Evolutionary conservation across 2,329 filamentous ascomycete genomes (phyloP), one percentile per base, ranked within the genome.

Genomic region (Rutstroemia sp.): DNA sequence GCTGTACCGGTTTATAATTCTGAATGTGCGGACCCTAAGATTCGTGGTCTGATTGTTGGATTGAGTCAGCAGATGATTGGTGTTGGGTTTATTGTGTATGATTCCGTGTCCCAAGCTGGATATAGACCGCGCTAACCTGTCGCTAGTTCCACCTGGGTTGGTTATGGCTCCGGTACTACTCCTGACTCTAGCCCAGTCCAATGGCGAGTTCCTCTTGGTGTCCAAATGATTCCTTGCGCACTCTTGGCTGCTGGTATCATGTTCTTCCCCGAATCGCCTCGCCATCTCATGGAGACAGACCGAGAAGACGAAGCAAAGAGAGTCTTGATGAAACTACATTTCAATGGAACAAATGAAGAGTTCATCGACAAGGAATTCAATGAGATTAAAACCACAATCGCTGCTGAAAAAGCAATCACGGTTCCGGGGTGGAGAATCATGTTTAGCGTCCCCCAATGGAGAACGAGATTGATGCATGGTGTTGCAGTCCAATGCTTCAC

Each of bases 271-370:
- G 88, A 92, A 70, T 83, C 77, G 5, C 81, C 81, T 14, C 58
- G 85, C 56, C 92, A 88, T 87, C 80, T 92, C 39, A 88, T 92
- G 65, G 86, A 87, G 63, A 79, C 90, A 62, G 82, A 82, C 57
- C 76, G 76, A n/a, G 68, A 77, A 21, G 84, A 88, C 1, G 71
- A 86, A 55, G 88, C 86, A 2, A 76, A 90, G 8, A 67, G 72
- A 48, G 87, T 84, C 0, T 77, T 92, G 0, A 87, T 86, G 0
- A 78, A 78, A 52, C 78, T 92, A 1, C 88, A 92, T 67, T 74
- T 86, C 2, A 76, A 88, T 58, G 88, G 88, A 70, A 69, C 1
- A 71, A 77, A 82, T 60, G 78, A 81, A n/a, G 78, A 79, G 1
- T 82, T 76, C 67, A 79, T 87, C 46, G 69, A 81, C 16, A 70